Evolutionary conservation across 2,329 filamentous ascomycete species (phyloP).

Genomic region (Celoporthe dispersa): DNA sequence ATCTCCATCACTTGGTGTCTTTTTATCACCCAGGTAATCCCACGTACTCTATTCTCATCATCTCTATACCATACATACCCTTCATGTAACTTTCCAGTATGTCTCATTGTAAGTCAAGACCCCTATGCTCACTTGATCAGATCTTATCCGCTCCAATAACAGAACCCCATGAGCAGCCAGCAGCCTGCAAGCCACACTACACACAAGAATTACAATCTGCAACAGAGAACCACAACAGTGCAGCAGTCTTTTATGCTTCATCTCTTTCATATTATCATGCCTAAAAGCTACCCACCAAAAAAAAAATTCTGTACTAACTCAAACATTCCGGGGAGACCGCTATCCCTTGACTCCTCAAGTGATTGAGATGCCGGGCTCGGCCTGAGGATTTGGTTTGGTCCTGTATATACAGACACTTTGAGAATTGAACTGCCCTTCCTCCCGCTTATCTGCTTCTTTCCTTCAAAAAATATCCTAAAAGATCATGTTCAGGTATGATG

Average conservation of each 20-base stretch:
- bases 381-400: not conserved
- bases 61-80: not conserved
- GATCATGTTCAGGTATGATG: not conserved
- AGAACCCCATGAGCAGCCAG: not conserved
- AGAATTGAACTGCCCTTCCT: not conserved
- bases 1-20: slow-evolving; percentile 21
- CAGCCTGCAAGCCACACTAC: not conserved
- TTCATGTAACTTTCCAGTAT: not conserved
- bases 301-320: not conserved
- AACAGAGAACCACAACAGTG: not conserved
- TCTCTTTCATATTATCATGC: not conserved
- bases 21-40: slow-evolving; percentile 6
- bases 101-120: not conserved
- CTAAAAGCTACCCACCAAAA: not conserved
- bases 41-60: slow-evolving; percentile 1
- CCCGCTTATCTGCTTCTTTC: not conserved
- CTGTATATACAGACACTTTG: not conserved
- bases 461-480: not conserved
- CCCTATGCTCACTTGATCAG: not conserved
- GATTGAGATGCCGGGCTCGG: not conserved
- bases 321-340: not conserved
- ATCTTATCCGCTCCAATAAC: not conserved
- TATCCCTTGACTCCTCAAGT: not conserved
- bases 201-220: not conserved
- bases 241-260: not conserved